Base-by-base conservation (phyloP, 345 rosid genomes). In the Murraya koenigii region DNA sequence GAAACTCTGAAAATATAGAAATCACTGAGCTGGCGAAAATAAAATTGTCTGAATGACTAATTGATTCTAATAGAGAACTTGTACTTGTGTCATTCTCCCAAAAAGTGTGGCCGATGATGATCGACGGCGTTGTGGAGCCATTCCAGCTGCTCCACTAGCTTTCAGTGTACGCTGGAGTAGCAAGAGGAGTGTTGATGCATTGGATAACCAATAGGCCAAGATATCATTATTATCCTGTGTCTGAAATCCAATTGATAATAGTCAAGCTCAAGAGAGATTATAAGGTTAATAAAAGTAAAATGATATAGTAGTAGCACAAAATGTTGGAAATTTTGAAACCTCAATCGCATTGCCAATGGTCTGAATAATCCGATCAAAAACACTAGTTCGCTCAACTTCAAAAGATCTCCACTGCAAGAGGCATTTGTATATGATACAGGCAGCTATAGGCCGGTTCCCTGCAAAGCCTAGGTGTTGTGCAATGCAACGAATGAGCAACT, bases 121-220 rank as follows among this genome's bases (percentile, higher is more conserved):
- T 82, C 97, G 84, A 6, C 98, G 97, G 22, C 97, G 93, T 62
- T 95, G 98, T 74, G 98, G 98, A 83, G 98, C 85, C 97, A 93
- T 93, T 78, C 97, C 97, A 41, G 97, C 97, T 30, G 97, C 98
- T 78, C 97, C 93, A 71, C 97, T 95, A 55, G 98, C 98, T 87
- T 95, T 95, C 41, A 93, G 80, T 33, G 97, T 95, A 75, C 93
- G 92, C 64, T 95, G 98, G 58, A 95, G 97, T 69, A 95, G 91
- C 70, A 95, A 86, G 75, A 95, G 93, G 75, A 95, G 97, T 9
- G 98, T 93, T 3, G 98, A 95, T 66, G 97, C 91, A 81, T 95
- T 95, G 73, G 98, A 95, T 81, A 95, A 83, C 98, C 98, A 95
- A 66, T 93, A 95, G 26, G 97, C 97, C 83, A 95, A 85, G 73